Base-by-base conservation (phyloP, 2,329 filamentous ascomycete species). In the Endoconidiophora polonica region DNA sequence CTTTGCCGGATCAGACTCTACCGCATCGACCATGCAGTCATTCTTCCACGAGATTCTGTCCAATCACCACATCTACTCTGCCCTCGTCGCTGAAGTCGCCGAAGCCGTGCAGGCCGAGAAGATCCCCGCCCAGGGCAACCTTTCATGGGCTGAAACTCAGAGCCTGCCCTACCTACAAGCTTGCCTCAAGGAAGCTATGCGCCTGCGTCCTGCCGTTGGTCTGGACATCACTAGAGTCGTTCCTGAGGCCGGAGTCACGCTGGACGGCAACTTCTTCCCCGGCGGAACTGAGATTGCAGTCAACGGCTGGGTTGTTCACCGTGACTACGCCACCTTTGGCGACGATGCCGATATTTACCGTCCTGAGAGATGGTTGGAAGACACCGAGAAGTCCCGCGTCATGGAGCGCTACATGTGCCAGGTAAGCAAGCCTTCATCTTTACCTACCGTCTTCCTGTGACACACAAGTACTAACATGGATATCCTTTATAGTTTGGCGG, bases 1-100 rank as follows among this genome's bases (percentile, higher is more conserved):
- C 54, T 73, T 77, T 57, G 74, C 74, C 14, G 76, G 76, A 23
- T 76, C 75, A 18, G 75, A 79, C 60, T 76, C 74, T 0, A 77
- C 75, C 0, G 74, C 75, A 9, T 74, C 71, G 5, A 74, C 71
- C 0, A 74, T 75, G 71, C 71, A 74, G 55, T 73, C 70, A 50
- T 72, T 74, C 59, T 73, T 72, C 62, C 71, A 67, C 63, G 66
- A 68, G 40, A 62, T 70, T 0, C 63, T 75, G 7, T 65, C 68
- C 37, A 65, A 68, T 20, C 61, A 63, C 1, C 59, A 56, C 0
- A 64, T 73, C 9, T 68, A 73, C 55, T 48, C 56, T 2, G 54
- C 55, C 3, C 58, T 76, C 0, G 55, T 62, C 1, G 45, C 59
- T 16, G 74, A 76, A 57, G 65, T 78, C 20, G 60, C 65, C 9